Conservation (phyloP, 352 stramenopile species). For the Phytophthora pisi region DNA sequence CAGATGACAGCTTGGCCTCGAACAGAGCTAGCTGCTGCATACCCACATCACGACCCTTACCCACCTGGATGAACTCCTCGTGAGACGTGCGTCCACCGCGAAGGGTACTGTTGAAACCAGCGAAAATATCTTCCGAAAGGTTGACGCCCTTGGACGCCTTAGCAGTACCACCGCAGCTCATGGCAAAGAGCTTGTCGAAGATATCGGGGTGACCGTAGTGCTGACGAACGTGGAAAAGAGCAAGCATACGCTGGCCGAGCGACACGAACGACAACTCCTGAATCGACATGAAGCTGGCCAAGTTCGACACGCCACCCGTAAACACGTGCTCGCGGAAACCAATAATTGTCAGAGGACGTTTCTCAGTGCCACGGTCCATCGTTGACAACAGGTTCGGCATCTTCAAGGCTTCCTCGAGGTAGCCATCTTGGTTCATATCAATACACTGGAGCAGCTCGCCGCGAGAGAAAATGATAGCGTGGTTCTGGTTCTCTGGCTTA, state of each 20-base stretch:
- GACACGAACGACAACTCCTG: constrained; percentile 88
- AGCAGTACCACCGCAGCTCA: constrained; percentile 77
- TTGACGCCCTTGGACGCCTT: constrained; percentile 88
- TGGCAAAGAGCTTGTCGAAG: constrained; percentile 89
- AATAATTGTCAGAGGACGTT: constrained; percentile 82
- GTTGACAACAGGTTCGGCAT: constrained; percentile 85
- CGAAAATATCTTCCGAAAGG: constrained; percentile 90
- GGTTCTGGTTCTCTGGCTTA: constrained; percentile 89
- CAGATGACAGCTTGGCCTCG: constrained; percentile 97
- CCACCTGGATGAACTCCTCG: constrained; percentile 89
- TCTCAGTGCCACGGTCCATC: constrained; percentile 72
- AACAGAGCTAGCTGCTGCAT: constrained; percentile 99
- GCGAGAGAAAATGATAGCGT: constrained; percentile 83
- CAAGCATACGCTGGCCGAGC: constrained; percentile 83
- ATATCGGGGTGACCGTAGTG: constrained; percentile 91
- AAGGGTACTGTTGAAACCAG: constrained; percentile 85
- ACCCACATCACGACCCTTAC: constrained; percentile 98
- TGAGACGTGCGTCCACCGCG: constrained; percentile 76
- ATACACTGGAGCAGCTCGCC: constrained; percentile 87
- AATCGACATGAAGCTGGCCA: constrained; percentile 89
- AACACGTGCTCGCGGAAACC: constrained; percentile 89
- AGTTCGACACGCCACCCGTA: constrained; percentile 80
- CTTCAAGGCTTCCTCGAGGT: constrained; percentile 81
- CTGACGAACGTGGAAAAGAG: constrained; percentile 75
- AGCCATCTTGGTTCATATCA: constrained; percentile 89